Conservation (phyloP, 2,329 filamentous ascomycete genomes). For the Cladosporium sp. region DNA sequence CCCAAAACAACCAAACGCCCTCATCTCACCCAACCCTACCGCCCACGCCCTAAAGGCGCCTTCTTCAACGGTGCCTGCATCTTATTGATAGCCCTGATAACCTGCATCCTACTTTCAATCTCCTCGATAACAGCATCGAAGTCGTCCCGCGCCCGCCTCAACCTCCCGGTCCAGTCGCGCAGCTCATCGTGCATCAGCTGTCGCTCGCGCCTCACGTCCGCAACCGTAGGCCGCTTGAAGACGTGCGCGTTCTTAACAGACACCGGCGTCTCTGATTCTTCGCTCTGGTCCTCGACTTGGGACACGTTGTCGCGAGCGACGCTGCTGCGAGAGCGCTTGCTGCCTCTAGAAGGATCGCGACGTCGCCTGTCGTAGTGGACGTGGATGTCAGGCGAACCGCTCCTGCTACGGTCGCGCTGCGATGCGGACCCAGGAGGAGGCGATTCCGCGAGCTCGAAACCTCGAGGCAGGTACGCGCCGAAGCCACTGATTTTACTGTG, state of each 20-base stretch:
- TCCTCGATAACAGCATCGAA: constrained; percentile 3
- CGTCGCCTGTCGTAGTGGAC: not conserved
- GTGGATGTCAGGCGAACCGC: not conserved
- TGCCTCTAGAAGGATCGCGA: not conserved
- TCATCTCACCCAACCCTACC: not conserved
- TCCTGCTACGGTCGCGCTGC: not conserved
- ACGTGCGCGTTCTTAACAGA: not conserved
- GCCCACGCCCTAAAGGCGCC: constrained; percentile 5
- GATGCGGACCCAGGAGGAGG: not conserved
- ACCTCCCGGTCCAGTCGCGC: not conserved
- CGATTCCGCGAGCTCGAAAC: not conserved
- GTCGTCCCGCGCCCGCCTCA: not conserved
- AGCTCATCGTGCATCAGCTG: not conserved
- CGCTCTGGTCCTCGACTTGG: constrained; percentile 2
- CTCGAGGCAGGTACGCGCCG: not conserved
- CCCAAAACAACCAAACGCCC: not conserved
- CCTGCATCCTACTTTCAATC: constrained; percentile 3
- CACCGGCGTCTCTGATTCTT: not conserved
- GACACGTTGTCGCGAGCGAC: not conserved
- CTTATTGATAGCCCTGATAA: constrained; percentile 12
- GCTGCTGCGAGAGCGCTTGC: not conserved
- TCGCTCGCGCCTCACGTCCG: constrained; percentile 4
- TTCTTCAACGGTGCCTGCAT: constrained; percentile 18
- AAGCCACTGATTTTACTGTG: not conserved
- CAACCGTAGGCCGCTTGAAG: constrained; percentile 13